Conservation (phyloP, 371 early-diverging fungal genomes). For the Fennellomyces sp. region DNA sequence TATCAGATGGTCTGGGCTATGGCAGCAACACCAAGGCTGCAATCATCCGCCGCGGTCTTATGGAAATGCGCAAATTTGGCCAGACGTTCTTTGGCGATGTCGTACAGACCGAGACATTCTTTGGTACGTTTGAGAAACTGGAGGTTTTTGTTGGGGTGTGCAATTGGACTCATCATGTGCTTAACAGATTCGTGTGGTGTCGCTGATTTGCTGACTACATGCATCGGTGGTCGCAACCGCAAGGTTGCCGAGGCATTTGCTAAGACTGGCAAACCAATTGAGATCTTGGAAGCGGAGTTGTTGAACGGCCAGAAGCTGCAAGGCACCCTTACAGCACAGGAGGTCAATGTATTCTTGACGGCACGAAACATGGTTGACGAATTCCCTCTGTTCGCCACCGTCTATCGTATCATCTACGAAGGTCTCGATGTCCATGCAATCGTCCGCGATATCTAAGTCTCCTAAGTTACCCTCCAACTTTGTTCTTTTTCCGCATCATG, state of each 20-base stretch:
- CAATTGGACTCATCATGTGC: background rate
- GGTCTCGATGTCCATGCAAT: conserved; percentile 41
- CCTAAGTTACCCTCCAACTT: background rate
- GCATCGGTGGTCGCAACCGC: conserved; percentile 97
- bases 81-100: conserved; percentile 73
- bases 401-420: conserved; percentile 91
- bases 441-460: conserved; percentile 32
- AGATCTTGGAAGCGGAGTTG: conserved; percentile 86
- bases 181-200: conserved; percentile 90
- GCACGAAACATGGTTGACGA: conserved; percentile 64
- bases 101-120: conserved; percentile 89
- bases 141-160: background rate
- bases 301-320: conserved; percentile 98
- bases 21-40: conserved; percentile 98
- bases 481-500: background rate
- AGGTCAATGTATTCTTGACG: conserved; percentile 83
- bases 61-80: conserved; percentile 96
- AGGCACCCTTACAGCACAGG: conserved; percentile 92
- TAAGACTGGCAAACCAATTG: conserved; percentile 86
- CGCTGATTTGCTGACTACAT: conserved; percentile 94
- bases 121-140: too few species aligned
- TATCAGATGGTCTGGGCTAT: conserved; percentile 82
- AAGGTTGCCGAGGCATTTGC: conserved; percentile 92
- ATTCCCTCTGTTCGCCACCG: conserved; percentile 88
- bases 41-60: conserved; percentile 94